Evolutionary conservation across 2,329 filamentous ascomycete genomes (phyloP), one percentile per base, ranked within the genome.

Genomic region (Talaromyces sp.): DNA sequence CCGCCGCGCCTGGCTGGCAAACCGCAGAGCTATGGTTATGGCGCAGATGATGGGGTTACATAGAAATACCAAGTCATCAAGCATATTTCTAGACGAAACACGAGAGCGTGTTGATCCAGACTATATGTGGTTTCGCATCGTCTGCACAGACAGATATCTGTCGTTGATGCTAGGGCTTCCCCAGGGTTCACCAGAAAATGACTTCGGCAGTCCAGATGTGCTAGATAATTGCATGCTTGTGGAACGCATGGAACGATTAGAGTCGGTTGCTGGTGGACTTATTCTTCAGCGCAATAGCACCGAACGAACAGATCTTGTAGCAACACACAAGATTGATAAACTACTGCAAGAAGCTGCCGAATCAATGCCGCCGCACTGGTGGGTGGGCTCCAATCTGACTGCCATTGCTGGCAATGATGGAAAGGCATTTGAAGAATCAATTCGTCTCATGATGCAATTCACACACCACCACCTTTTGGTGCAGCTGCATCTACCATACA

Each of bases 271-370:
- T 5, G 76, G 77, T 0, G 78, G 78, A 1, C 78, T 77, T 10
- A 82, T 86, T 56, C 78, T 84, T 7, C 79, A 83, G 58, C 79
- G 84, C 8, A 84, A 86, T 65, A 11, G 31, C 19, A 13, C 45
- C 19, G 51, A 59, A 11, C 22, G 22, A n/a, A 43, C 34, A 3
- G 54, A 61, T n/a, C 36, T 60, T 17, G 63, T 10, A 53, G 56
- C 45, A 25, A 56, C 40, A 5, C 19, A 27, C n/a, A 45, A 49
- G 8, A 61, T 61, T 2, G 63, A 65, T 29, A 61, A 13, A 10
- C 11, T 61, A 11, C 19, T 65, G 5, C 63, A 49, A 25, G 51
- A 56, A 19, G 58, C 58, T 19, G 29, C 63, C 7, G 38, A 22
- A 11, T 54, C 22, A 4, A 45, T 65, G 36, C 63, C 63, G 5